Base-by-base conservation (phyloP, 1,284 basidiomycete species). In the Boletus smithii region DNA sequence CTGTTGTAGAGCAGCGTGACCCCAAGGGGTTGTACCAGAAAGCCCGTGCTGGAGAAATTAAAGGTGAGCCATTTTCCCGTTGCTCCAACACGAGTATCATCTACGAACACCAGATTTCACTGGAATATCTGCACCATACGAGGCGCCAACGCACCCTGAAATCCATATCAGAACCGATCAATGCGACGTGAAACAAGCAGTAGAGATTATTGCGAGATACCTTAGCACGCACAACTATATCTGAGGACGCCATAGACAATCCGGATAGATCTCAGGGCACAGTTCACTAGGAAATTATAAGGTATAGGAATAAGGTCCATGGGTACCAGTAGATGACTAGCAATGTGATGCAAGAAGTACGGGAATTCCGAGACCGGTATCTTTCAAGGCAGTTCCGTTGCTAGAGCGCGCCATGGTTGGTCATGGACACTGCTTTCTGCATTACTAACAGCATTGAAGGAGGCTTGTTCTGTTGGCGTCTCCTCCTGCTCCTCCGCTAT, bases 21-120 rank as follows among this genome's bases (percentile, higher is more conserved):
- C 97, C 97, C 5, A 99, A 99, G 70, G 97, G 95, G 0, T 72
- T 99, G 49, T 99, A 99, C 76, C 97, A 94, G 75, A 97, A 95
- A 70, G 97, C 97, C 5, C 76, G 95, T 53, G 85, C 89, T 1
- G 95, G 97, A 18, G 91, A 95, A 72, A 98, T 99, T 66, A 95
- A 95, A 79, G 91, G 94, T 91, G 43, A 39, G 62, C 57, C 23
- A 16, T 39, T 34, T 47, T 36, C 17, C 22, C 17, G 3, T 41
- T 17, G 38, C 5, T 32, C 27, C 23, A 42, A 18, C 36, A 42
- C 16, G 7, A 23, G 14, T n/a, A 16, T 56, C 53, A 65, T 55
- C 45, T 32, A 29, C 18, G 9, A 24, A 37, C 14, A 35, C 41
- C 46, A 95, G 95, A 98, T 54, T 98, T 99, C 72, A 99, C 97